phyloP scores from a whole-genome alignment of 2,329 filamentous ascomycete species.

The Ophiosphaerella korrae region DNA sequence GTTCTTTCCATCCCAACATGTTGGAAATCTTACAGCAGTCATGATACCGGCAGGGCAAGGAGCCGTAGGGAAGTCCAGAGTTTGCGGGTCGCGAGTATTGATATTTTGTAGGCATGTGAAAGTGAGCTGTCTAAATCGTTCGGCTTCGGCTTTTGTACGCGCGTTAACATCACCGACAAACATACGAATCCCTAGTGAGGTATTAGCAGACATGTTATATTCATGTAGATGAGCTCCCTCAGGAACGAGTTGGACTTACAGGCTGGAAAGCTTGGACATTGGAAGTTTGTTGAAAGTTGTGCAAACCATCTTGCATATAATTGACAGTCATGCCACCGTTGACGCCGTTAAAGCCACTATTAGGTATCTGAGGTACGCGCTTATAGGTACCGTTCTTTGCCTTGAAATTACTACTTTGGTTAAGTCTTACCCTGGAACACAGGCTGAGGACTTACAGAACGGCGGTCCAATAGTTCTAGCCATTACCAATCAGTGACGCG shows the following conservation, averaged over 20 bases:
- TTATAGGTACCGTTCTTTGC: slow-evolving; percentile 30
- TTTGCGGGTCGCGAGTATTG: slow-evolving; percentile 49
- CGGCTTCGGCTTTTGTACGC: slow-evolving; percentile 36
- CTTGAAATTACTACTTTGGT: slow-evolving; percentile 27
- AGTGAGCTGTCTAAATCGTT: slow-evolving; percentile 51
- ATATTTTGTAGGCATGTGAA: slow-evolving; percentile 51
- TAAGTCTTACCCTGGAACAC: neutral
- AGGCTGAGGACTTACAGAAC: slow-evolving; percentile 25
- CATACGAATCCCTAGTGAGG: slow-evolving; percentile 34
- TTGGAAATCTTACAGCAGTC: slow-evolving; percentile 48
- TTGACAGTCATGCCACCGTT: slow-evolving; percentile 30
- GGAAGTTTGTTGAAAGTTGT: slow-evolving; percentile 31
- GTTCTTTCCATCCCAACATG: slow-evolving; percentile 32
- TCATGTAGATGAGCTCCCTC: neutral
- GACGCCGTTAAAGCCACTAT: slow-evolving; percentile 27
- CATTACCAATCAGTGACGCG: neutral
- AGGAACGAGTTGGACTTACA: slow-evolving; percentile 8
- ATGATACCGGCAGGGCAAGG: slow-evolving; percentile 50
- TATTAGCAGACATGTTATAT: slow-evolving; percentile 15
- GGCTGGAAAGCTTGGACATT: slow-evolving; percentile 52
- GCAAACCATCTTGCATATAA: slow-evolving; percentile 36
- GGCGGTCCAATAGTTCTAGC: slow-evolving; percentile 39
- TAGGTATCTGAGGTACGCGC: slow-evolving; percentile 20
- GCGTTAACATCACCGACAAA: slow-evolving; percentile 36
- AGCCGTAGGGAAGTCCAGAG: slow-evolving; percentile 45